Percentiles rank a stretch among this genome's conserved stretches.
Evolutionary conservation across 2,329 filamentous ascomycete genomes (phyloP).

Genomic region (Neopestalotiopsis sp.): DNA sequence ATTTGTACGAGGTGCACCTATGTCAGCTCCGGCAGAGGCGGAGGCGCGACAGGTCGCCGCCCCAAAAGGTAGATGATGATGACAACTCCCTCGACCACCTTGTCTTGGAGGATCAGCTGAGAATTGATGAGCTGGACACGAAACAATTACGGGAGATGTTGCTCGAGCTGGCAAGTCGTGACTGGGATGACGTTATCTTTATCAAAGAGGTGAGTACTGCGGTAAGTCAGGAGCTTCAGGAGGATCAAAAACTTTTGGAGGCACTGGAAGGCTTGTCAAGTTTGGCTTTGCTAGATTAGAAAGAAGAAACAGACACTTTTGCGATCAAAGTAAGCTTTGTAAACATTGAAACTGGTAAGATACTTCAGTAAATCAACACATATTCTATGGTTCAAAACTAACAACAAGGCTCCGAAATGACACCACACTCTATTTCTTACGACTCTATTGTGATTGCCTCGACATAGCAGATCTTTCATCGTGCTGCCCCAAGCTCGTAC

Average conservation of each 20-base stretch:
- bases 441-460: neutral
- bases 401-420: no score
- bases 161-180: neutral
- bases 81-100: neutral
- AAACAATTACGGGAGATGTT: neutral
- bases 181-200: constrained; percentile 8
- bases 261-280: neutral
- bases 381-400: no score
- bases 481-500: constrained; percentile 5
- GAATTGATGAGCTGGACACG: neutral
- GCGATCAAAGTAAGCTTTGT: no score
- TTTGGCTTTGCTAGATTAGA: neutral
- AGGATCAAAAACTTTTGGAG: neutral
- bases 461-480: neutral
- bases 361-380: no score
- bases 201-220: neutral
- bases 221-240: neutral
- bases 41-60: neutral
- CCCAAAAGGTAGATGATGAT: neutral
- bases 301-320: no score
- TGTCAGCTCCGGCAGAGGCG: neutral
- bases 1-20: neutral
- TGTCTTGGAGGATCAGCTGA: neutral
- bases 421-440: no score
- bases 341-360: no score